These are phyloP conservation scores for Geoglossum glabrum DNA, from an alignment of 495 filamentous ascomycete genomes.

Conservation along the genomic window DNA sequence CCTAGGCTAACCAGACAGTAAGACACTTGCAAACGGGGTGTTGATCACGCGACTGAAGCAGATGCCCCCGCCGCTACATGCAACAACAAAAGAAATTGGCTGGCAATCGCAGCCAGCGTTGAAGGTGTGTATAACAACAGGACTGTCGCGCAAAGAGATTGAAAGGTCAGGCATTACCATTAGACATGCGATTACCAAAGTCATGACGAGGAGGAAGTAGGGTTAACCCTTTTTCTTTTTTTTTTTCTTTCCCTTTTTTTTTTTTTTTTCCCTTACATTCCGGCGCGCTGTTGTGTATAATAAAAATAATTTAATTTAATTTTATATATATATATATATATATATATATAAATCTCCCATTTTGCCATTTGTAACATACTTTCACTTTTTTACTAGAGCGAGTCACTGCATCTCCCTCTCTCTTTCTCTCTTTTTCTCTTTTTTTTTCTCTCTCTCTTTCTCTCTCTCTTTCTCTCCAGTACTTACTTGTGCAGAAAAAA, in stretches of 20 bases:
- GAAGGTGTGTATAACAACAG: slow-evolving; percentile 77
- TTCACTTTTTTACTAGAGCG: no score
- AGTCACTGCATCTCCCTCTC: no score
- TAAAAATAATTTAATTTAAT: no score
- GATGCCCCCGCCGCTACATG: slow-evolving; percentile 38
- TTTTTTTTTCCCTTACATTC: background rate
- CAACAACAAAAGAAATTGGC: slow-evolving; percentile 37
- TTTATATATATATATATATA: no score
- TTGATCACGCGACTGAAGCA: slow-evolving; percentile 71
- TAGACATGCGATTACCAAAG: slow-evolving; percentile 84
- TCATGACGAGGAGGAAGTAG: slow-evolving; percentile 39
- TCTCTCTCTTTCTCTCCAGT: no score
- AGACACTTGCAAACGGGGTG: slow-evolving; percentile 67
- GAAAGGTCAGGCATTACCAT: slow-evolving; percentile 80
- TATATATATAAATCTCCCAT: no score
- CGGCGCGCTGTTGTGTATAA: background rate
- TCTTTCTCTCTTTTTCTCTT: no score
- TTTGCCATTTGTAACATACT: no score
- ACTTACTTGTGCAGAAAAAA: no score
- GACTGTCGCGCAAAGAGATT: slow-evolving; percentile 78
- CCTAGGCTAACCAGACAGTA: no score
- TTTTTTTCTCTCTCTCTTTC: no score
- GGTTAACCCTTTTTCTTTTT: slow-evolving; percentile 1
- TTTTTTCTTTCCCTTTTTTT: background rate
- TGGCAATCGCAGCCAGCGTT: slow-evolving; percentile 53